Base-by-base conservation (phyloP, 2,329 filamentous ascomycete genomes). In the Paracoccidioides lutzii region DNA sequence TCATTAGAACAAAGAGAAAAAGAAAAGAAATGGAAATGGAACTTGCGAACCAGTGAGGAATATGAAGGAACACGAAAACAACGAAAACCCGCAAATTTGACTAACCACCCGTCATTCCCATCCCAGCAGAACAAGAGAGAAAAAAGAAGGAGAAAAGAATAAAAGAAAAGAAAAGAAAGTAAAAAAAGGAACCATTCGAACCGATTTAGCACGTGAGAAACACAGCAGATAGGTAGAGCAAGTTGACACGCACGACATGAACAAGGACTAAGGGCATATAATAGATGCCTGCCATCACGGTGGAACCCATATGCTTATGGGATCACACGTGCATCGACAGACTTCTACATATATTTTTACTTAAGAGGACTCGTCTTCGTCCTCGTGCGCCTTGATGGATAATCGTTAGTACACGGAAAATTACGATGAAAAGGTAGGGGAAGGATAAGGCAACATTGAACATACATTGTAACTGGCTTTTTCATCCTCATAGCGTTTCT, bases 401-500 rank as follows among this genome's bases (percentile, higher is more conserved):
- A n/a, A 32, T 4, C 9, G 50, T 63, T 40, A 58, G 52, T 10
- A 55, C 15, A 15, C 30, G 33, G 40, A 22, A 52, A 54, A 38
- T 59, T 57, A 52, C 48, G 61, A 55, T 58, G 45, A 40, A 40
- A 52, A 44, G 46, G 46, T 55, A 42, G 1, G n/a, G 33, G 33
- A n/a, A 6, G 37, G 46, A 9, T 35, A 10, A 9, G 6, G 12
- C 22, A 38, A 38, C 37, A 4, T 6, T 28, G 38, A 43, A 75
- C 85, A 78, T 79, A 94, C 89, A 68, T 89, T 84, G 80, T 95
- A 98, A 62, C 82, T 87, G 64, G 86, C 85, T 82, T 98, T 98
- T 82, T 97, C 90, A 65, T 95, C 88, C 75, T 97, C 91, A 72
- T 97, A 98, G 60, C 93, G 86, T 85, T 97, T 95, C 88, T 97